A percentile compares a stretch with the other conserved stretches of the same genome.
Conservation (phyloP, 768 basidiomycete genomes). For the Kwoniella europaea region DNA sequence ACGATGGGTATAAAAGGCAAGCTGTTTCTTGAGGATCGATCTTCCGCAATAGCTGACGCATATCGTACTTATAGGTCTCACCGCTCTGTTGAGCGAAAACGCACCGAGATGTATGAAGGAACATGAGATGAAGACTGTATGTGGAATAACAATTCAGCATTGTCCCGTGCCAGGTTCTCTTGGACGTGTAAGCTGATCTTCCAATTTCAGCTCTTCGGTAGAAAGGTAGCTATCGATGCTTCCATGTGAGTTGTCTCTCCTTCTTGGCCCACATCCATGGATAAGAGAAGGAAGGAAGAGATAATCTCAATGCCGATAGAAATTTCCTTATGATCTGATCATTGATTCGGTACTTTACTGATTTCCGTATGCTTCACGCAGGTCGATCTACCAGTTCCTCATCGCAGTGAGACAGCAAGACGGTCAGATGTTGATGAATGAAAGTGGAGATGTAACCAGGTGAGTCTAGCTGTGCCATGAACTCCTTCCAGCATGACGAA, state of each 20-base stretch:
- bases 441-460: slow-evolving; percentile 95
- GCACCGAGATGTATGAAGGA: slow-evolving; percentile 82
- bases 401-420: slow-evolving; percentile 96
- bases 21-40: too few relatives aligned
- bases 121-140: slow-evolving; percentile 85
- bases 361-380: background rate
- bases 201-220: slow-evolving; percentile 73
- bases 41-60: background rate
- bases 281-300: background rate
- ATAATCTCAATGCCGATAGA: background rate
- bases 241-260: slow-evolving; percentile 53
- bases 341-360: too few relatives aligned
- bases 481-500: background rate
- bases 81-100: slow-evolving; percentile 83
- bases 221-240: slow-evolving; percentile 98
- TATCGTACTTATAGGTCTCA: slow-evolving; percentile 64
- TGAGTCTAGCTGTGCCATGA: slow-evolving; percentile 39
- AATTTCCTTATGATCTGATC: background rate
- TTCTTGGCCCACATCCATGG: too few relatives aligned
- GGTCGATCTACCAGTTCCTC: slow-evolving; percentile 72
- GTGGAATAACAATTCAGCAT: slow-evolving; percentile 7
- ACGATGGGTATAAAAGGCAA: slow-evolving; percentile 84
- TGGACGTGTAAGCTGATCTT: slow-evolving; percentile 5
- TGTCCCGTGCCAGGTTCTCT: too few relatives aligned
- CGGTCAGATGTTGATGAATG: slow-evolving; percentile 94